phyloP scores from a whole-genome alignment of 768 basidiomycete genomes.

The Melanogaster broomeanus region DNA sequence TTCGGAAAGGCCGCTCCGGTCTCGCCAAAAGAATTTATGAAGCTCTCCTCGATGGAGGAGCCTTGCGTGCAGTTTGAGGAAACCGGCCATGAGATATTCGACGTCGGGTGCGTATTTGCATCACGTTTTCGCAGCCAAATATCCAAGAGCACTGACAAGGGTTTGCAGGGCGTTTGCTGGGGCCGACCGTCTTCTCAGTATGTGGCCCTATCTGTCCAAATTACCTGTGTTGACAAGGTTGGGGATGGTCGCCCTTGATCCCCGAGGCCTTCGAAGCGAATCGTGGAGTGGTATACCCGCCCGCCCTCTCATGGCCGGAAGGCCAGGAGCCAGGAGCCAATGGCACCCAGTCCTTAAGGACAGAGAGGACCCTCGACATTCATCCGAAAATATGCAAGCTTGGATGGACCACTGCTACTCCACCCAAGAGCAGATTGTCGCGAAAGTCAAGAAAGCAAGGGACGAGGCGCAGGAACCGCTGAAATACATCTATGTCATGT shows the following conservation, averaged over 20 bases:
- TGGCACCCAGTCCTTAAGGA: too few species aligned
- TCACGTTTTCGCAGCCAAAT: neutral
- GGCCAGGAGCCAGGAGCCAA: constrained; percentile 1
- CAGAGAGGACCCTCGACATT: constrained; percentile 26
- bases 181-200: constrained; percentile 29
- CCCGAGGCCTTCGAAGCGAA: constrained; percentile 26
- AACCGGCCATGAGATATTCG: constrained; percentile 16
- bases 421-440: constrained; percentile 39
- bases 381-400: constrained; percentile 21
- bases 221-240: constrained; percentile 35
- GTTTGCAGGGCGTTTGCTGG: constrained; percentile 31
- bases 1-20: too few species aligned
- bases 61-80: constrained; percentile 39
- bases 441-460: constrained; percentile 36
- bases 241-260: constrained; percentile 38
- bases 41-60: constrained; percentile 34
- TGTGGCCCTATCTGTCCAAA: constrained; percentile 34
- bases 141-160: neutral
- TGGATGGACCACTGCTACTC: constrained; percentile 46
- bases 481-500: constrained; percentile 45
- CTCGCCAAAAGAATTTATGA: too few species aligned
- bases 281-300: constrained; percentile 17
- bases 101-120: constrained; percentile 10
- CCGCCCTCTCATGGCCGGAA: constrained; percentile 8
- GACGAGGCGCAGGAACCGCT: constrained; percentile 26